phyloP scores from a whole-genome alignment of 768 basidiomycete genomes.

The Hypholoma sublateritium region DNA sequence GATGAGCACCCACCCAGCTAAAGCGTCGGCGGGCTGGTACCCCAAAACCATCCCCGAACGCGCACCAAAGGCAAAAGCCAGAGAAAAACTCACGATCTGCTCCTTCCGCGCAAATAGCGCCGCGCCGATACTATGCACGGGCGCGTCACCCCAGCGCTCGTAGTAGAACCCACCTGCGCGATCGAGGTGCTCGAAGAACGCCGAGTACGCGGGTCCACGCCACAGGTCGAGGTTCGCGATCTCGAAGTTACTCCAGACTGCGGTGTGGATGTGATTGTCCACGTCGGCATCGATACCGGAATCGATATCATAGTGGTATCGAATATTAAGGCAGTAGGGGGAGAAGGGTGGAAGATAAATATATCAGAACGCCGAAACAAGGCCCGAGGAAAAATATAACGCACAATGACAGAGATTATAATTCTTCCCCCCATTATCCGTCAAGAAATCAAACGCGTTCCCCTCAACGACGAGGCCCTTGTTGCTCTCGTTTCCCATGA shows the following conservation, averaged over 20 bases:
- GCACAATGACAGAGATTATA: constrained; percentile 82
- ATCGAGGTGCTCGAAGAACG: constrained; percentile 68
- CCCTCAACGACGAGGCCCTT: constrained; percentile 55
- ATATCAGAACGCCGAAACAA: too few relatives aligned
- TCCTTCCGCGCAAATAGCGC: constrained; percentile 68
- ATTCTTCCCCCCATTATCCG: constrained; percentile 64
- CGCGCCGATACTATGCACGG: constrained; percentile 82
- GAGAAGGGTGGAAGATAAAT: constrained; percentile 11
- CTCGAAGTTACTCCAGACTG: constrained; percentile 74
- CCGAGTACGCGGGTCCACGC: constrained; percentile 59
- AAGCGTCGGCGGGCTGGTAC: too few relatives aligned
- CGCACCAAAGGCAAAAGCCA: too few relatives aligned
- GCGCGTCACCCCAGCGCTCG: constrained; percentile 87
- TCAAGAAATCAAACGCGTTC: constrained; percentile 67
- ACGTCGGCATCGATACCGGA: too few relatives aligned
- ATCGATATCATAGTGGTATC: too few relatives aligned
- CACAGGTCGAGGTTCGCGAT: constrained; percentile 71
- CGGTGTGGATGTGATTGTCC: too few relatives aligned
- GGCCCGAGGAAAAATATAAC: constrained; percentile 13
- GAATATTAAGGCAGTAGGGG: neutral
- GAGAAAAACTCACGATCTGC: constrained; percentile 44
- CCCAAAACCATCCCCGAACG: too few relatives aligned
- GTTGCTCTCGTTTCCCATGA: constrained; percentile 42
- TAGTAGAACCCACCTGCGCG: constrained; percentile 68
- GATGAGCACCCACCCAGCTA: too few relatives aligned